Conservation (phyloP, 1,139 yeast species). For the Geotrichum cucujoidarum region DNA sequence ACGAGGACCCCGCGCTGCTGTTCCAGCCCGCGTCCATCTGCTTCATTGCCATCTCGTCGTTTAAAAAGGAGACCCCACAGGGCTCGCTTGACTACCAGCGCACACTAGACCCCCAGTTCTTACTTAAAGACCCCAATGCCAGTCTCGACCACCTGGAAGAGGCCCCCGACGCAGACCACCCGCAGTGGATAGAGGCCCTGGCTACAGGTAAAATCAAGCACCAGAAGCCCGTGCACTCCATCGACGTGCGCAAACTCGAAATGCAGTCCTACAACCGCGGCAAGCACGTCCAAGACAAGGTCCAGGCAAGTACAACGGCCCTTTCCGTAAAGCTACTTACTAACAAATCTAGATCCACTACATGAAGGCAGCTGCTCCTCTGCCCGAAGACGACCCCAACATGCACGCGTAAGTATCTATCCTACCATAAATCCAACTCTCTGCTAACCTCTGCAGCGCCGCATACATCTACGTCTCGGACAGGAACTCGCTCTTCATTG, state of each 20-base stretch:
- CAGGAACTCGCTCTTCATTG: constrained; percentile 35
- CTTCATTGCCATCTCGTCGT: constrained; percentile 30
- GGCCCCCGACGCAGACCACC: constrained; percentile 34
- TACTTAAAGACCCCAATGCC: constrained; percentile 16
- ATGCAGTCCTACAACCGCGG: constrained; percentile 25
- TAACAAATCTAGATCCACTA: constrained; percentile 32
- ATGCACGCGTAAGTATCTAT: constrained; percentile 26
- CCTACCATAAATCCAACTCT: not conserved
- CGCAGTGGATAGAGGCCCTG: constrained; percentile 26
- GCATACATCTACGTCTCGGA: constrained; percentile 35
- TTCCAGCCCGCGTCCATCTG: constrained; percentile 22
- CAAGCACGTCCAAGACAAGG: constrained; percentile 1
- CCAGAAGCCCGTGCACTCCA: constrained; percentile 29
- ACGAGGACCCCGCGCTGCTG: constrained; percentile 20
- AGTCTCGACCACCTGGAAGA: constrained; percentile 24
- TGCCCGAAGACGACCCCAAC: constrained; percentile 27
- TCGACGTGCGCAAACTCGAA: constrained; percentile 33
- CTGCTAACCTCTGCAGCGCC: constrained; percentile 20
- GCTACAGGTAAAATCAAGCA: constrained; percentile 19
- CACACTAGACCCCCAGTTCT: constrained; percentile 23
- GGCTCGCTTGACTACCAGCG: constrained; percentile 27
- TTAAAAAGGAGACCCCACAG: constrained; percentile 28
- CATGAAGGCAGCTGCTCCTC: constrained; percentile 26
- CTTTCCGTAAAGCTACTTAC: constrained; percentile 12
- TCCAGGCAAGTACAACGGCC: not conserved